phyloP scores from a whole-genome alignment of 306 rosid species.

The Dryas drummondii region DNA sequence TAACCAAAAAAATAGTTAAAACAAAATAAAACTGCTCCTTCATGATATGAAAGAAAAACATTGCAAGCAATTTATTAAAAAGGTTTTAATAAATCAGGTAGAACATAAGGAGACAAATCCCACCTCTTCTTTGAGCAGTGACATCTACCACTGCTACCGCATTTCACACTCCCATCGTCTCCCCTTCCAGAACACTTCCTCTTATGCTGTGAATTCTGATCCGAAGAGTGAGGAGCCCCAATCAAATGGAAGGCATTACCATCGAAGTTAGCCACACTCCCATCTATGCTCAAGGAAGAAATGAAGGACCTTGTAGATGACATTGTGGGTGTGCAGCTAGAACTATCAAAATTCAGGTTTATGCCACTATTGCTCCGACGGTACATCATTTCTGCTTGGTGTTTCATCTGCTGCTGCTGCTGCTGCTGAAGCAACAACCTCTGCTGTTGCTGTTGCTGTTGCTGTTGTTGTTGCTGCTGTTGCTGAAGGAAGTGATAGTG shows the following conservation, averaged over 20 bases:
- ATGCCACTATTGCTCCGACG: slow-evolving; percentile 73
- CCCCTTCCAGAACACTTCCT: slow-evolving; percentile 85
- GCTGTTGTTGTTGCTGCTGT: slow-evolving; percentile 35
- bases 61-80: background rate
- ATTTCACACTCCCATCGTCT: slow-evolving; percentile 85
- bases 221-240: slow-evolving; percentile 75
- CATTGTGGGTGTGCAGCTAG: slow-evolving; percentile 91
- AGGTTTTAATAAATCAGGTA: background rate
- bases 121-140: slow-evolving; percentile 99
- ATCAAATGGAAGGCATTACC: slow-evolving; percentile 78
- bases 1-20: background rate
- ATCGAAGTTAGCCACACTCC: slow-evolving; percentile 84
- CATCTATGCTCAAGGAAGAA: slow-evolving; percentile 93
- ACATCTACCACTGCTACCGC: slow-evolving; percentile 84
- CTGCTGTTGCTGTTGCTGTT: slow-evolving; percentile 59
- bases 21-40: slow-evolving; percentile 11
- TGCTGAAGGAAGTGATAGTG: slow-evolving; percentile 65
- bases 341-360: slow-evolving; percentile 80
- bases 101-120: slow-evolving; percentile 18
- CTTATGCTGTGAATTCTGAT: slow-evolving; percentile 85
- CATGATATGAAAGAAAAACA: slow-evolving; percentile 13
- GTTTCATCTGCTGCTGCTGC: slow-evolving; percentile 61
- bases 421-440: slow-evolving; percentile 60
- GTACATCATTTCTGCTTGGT: slow-evolving; percentile 73
- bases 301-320: slow-evolving; percentile 91